phyloP scores from a whole-genome alignment of 495 filamentous ascomycete species.

The Tuber magnatum region DNA sequence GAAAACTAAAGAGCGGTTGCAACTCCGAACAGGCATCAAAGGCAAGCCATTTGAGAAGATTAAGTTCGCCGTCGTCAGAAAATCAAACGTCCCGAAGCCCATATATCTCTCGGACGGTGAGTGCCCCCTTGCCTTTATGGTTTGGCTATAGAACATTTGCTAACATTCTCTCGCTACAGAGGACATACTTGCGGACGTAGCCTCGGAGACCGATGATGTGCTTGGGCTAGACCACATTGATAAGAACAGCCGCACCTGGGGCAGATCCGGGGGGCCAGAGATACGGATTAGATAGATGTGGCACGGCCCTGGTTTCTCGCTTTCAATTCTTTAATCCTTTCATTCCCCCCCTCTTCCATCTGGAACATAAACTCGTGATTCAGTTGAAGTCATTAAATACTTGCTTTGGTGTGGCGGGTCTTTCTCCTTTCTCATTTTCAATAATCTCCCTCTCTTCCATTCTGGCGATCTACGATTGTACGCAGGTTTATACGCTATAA shows the following conservation, averaged over 20 bases:
- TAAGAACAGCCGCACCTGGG: constrained; percentile 45
- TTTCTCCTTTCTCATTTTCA: background rate
- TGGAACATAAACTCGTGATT: constrained; percentile 12
- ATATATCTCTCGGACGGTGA: constrained; percentile 83
- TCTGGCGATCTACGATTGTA: background rate
- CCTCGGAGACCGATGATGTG: constrained; percentile 61
- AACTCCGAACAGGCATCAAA: constrained; percentile 85
- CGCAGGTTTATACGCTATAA: constrained; percentile 1
- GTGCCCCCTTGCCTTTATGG: constrained; percentile 29
- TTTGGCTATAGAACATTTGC: constrained; percentile 4
- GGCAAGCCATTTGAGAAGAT: constrained; percentile 98
- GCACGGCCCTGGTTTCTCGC: background rate
- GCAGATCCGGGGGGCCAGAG: constrained; percentile 32
- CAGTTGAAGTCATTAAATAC: constrained; percentile 2
- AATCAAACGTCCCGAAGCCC: constrained; percentile 62
- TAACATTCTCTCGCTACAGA: constrained; percentile 50
- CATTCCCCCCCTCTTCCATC: constrained; percentile 6
- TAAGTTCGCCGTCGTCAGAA: constrained; percentile 79
- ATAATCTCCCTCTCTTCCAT: background rate
- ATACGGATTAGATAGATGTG: constrained; percentile 39
- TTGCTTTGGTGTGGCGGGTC: background rate
- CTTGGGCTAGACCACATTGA: constrained; percentile 89
- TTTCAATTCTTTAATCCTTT: constrained; percentile 7
- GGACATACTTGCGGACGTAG: constrained; percentile 71
- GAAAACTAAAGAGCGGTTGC: constrained; percentile 83